phyloP scores from a whole-genome alignment of 148 eudicot genomes.

The Persicaria maculosa region DNA sequence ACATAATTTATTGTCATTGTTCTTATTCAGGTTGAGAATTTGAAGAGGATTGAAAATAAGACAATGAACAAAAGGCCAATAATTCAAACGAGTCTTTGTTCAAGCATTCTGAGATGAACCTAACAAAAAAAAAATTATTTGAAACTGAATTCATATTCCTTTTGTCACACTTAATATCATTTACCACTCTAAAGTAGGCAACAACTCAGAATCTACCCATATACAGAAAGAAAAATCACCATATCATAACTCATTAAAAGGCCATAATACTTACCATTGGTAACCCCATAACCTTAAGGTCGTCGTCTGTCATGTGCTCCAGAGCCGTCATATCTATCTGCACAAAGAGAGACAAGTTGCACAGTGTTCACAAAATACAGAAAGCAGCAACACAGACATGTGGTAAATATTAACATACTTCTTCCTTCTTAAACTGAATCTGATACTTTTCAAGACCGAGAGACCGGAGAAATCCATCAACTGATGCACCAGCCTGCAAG shows the following conservation, averaged over 20 bases:
- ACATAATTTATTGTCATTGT: not conserved
- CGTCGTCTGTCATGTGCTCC: constrained; percentile 77
- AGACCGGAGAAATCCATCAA: constrained; percentile 66
- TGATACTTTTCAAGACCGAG: constrained; percentile 75
- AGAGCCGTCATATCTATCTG: constrained; percentile 97
- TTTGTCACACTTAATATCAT: not conserved
- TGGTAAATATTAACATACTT: constrained; percentile 32
- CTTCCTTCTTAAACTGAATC: constrained; percentile 65
- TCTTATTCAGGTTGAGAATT: not conserved
- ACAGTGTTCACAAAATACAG: not conserved
- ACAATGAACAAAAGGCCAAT: not conserved
- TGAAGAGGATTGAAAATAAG: not conserved
- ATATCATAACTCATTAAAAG: not conserved
- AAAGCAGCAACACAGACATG: not conserved
- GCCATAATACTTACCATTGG: constrained; percentile 58
- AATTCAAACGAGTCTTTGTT: not conserved
- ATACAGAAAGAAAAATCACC: not conserved
- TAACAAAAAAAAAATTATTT: not conserved
- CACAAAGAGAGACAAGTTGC: constrained; percentile 1
- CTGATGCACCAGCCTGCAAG: constrained; percentile 54
- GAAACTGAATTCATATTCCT: not conserved
- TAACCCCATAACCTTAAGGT: constrained; percentile 79
- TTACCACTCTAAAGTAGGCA: not conserved
- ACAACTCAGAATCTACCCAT: not conserved
- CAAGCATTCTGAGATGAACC: not conserved